A percentile compares a stretch with the other conserved stretches of the same genome.
These are phyloP conservation scores for Amanita molliuscula DNA, from an alignment of 768 basidiomycete genomes.

Conservation along the genomic window DNA sequence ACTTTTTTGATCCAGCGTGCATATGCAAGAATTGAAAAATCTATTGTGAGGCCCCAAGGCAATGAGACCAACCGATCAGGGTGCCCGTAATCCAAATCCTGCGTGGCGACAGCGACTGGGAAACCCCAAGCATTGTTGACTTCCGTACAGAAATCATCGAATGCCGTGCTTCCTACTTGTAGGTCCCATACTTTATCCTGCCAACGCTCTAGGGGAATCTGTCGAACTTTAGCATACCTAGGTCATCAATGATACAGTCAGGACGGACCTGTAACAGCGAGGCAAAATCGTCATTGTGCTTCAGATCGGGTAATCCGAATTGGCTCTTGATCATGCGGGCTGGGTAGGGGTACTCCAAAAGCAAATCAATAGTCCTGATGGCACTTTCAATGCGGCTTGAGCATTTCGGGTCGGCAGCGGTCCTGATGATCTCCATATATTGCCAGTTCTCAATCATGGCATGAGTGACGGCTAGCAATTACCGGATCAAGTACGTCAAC, in stretches of 20 bases:
- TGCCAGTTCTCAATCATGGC: conserved; percentile 77
- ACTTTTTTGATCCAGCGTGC: conserved; percentile 71
- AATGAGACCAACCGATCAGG: conserved; percentile 37
- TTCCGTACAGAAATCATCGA: conserved; percentile 59
- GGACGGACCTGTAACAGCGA: conserved; percentile 46
- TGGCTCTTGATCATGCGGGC: conserved; percentile 51
- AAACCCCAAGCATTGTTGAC: conserved; percentile 22
- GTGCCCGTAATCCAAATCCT: conserved; percentile 35
- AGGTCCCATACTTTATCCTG: conserved; percentile 88
- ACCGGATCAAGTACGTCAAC: not conserved
- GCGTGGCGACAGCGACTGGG: conserved; percentile 7
- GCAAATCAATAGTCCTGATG: conserved; percentile 50
- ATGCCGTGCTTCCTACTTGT: conserved; percentile 44
- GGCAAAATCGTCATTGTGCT: conserved; percentile 75
- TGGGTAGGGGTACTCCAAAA: conserved; percentile 39
- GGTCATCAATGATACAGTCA: not conserved
- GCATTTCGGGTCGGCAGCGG: conserved; percentile 56
- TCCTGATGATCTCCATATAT: conserved; percentile 78
- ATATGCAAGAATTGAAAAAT: conserved; percentile 60
- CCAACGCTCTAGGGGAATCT: conserved; percentile 64
- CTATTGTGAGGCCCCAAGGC: conserved; percentile 38
- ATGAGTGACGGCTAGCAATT: conserved; percentile 64
- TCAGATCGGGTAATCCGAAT: conserved; percentile 62
- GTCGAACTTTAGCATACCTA: conserved; percentile 3
- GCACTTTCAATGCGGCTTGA: conserved; percentile 45